Evolutionary conservation across 192 early-diverging fungal genomes (phyloP).

Genomic region (Gaertneriomyces sp.): DNA sequence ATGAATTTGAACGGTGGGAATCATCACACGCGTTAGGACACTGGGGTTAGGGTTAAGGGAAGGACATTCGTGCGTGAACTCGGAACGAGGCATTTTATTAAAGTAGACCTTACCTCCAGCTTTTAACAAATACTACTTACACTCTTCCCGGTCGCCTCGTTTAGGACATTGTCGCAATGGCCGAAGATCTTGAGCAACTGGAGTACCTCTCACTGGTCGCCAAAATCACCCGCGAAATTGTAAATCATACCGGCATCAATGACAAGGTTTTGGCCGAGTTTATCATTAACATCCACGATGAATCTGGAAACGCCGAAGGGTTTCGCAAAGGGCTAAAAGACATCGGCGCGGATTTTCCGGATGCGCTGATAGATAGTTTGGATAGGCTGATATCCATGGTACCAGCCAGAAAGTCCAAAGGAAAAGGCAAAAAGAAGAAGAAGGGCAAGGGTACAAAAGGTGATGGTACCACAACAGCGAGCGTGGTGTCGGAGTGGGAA

Average conservation of each 20-base stretch:
- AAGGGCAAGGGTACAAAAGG: conserved; percentile 27
- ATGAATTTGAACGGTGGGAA: no score
- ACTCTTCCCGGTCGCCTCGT: no score
- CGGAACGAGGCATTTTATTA: no score
- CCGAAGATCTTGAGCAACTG: conserved; percentile 64
- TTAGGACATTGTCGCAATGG: background rate
- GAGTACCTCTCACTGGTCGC: conserved; percentile 86
- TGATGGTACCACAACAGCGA: background rate
- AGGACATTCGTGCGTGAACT: no score
- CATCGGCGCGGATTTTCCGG: conserved; percentile 78
- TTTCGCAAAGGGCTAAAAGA: conserved; percentile 70
- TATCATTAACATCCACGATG: conserved; percentile 79
- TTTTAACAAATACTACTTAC: no score
- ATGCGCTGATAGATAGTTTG: conserved; percentile 74
- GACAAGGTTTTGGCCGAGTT: conserved; percentile 92
- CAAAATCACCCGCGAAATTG: conserved; percentile 85
- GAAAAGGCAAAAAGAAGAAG: conserved; percentile 28
- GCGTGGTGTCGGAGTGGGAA: conserved; percentile 28
- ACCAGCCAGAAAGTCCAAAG: conserved; percentile 35
- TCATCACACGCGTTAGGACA: no score
- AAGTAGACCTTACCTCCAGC: no score
- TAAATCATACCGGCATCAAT: conserved; percentile 86
- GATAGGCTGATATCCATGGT: conserved; percentile 87
- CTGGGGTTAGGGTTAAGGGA: no score
- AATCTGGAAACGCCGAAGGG: conserved; percentile 51